Conservation (phyloP, 139 green algal species). For the Closterium sp. region DNA sequence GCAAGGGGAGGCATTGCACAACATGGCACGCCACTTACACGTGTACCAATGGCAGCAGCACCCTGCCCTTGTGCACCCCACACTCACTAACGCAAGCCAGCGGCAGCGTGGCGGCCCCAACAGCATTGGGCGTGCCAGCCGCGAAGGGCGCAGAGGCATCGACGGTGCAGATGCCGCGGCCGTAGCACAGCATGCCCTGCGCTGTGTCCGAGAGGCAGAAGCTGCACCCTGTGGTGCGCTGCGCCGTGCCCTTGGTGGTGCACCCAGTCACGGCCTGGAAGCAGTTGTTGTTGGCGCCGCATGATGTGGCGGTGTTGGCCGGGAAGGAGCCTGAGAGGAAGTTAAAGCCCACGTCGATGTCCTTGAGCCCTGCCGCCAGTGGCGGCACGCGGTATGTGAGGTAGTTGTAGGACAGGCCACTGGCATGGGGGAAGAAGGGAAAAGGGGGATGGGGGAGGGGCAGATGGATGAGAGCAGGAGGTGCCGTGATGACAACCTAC, state of each 20-base stretch:
- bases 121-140: neutral
- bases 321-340: too few species aligned
- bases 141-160: neutral
- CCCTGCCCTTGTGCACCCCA: neutral
- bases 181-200: neutral
- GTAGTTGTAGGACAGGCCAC: too few species aligned
- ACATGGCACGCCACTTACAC: too few species aligned
- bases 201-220: too few species aligned
- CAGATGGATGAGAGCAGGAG: neutral
- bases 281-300: neutral
- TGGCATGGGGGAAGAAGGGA: too few species aligned
- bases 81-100: neutral
- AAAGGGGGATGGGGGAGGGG: too few species aligned
- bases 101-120: neutral
- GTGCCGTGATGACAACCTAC: neutral
- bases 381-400: too few species aligned
- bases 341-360: too few species aligned
- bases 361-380: too few species aligned
- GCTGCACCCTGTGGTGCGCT: neutral
- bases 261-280: neutral
- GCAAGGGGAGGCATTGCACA: too few species aligned
- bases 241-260: too few species aligned
- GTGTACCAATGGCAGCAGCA: neutral
- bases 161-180: neutral
- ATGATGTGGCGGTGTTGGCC: neutral